Evolutionary conservation across 495 filamentous ascomycete genomes (phyloP).

Genomic region (Darksidea phi): DNA sequence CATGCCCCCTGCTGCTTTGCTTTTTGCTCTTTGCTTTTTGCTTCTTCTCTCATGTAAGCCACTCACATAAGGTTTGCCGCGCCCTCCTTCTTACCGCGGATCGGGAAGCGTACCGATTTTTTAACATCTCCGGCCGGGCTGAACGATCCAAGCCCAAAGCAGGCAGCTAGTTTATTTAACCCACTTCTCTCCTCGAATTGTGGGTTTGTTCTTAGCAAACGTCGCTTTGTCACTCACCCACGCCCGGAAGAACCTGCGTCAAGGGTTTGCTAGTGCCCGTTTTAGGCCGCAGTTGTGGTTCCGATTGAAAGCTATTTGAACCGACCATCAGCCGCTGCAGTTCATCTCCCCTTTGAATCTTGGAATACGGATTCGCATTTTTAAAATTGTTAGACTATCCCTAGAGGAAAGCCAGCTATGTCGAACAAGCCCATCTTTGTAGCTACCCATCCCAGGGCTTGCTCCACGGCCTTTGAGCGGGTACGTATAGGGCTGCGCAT

Average conservation of each 20-base stretch:
- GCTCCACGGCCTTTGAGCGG: constrained; percentile 93
- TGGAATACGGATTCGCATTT: constrained; percentile 27
- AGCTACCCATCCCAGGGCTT: constrained; percentile 88
- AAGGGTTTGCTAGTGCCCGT: constrained; percentile 12
- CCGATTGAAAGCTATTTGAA: constrained; percentile 18
- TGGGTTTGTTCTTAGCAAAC: background rate
- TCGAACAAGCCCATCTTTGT: constrained; percentile 82
- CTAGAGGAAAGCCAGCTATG: constrained; percentile 49
- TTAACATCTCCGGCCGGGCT: background rate
- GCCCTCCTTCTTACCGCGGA: background rate
- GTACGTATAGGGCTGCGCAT: constrained; percentile 49
- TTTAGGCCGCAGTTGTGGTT: constrained; percentile 11
- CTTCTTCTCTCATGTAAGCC: background rate
- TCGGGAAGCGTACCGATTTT: background rate
- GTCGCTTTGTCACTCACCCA: background rate
- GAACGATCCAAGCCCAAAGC: background rate
- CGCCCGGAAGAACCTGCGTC: background rate
- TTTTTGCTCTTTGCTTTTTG: background rate
- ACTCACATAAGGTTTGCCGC: background rate
- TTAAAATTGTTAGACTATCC: background rate
- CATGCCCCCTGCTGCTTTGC: background rate
- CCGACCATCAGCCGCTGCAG: background rate
- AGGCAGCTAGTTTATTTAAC: background rate
- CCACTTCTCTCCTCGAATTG: background rate
- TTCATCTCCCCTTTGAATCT: constrained; percentile 12